Conservation (phyloP, 75 land plant species). For the Gnetum montanum region DNA sequence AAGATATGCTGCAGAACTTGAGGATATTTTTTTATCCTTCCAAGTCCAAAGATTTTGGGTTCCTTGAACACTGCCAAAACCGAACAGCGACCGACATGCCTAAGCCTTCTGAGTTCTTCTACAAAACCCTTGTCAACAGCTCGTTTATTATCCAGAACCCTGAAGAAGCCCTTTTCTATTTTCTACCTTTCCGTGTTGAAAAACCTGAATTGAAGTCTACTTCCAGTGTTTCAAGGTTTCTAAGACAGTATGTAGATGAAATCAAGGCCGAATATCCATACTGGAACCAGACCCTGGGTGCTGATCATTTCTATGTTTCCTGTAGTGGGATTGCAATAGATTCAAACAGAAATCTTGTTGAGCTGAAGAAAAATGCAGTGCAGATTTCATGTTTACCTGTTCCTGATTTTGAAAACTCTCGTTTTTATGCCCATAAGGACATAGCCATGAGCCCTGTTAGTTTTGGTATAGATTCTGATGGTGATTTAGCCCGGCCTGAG, state of each 20-base stretch:
- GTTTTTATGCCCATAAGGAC: slow-evolving; percentile 63
- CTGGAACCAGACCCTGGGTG: slow-evolving; percentile 76
- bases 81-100: not conserved
- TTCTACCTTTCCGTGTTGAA: slow-evolving; percentile 34
- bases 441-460: slow-evolving; percentile 34
- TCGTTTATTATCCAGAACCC: slow-evolving; percentile 44
- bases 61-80: not conserved
- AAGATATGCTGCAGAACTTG: slow-evolving; percentile 25
- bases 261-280: slow-evolving; percentile 30
- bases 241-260: slow-evolving; percentile 22
- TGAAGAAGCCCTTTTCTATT: slow-evolving; percentile 47
- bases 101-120: slow-evolving; percentile 23
- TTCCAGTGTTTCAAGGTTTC: slow-evolving; percentile 5
- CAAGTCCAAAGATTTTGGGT: slow-evolving; percentile 4
- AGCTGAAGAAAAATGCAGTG: slow-evolving; percentile 60
- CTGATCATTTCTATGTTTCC: slow-evolving; percentile 55
- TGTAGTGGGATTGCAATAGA: slow-evolving; percentile 22
- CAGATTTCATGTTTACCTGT: slow-evolving; percentile 38
- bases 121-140: slow-evolving; percentile 30
- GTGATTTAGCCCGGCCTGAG: slow-evolving; percentile 8
- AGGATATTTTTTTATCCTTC: slow-evolving; percentile 29
- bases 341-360: slow-evolving; percentile 51
- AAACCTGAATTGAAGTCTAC: slow-evolving; percentile 12
- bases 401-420: not conserved
- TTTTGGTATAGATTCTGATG: too few relatives aligned